phyloP scores from a whole-genome alignment of 78 protist genomes.

The Dictyostelium citrinum region DNA sequence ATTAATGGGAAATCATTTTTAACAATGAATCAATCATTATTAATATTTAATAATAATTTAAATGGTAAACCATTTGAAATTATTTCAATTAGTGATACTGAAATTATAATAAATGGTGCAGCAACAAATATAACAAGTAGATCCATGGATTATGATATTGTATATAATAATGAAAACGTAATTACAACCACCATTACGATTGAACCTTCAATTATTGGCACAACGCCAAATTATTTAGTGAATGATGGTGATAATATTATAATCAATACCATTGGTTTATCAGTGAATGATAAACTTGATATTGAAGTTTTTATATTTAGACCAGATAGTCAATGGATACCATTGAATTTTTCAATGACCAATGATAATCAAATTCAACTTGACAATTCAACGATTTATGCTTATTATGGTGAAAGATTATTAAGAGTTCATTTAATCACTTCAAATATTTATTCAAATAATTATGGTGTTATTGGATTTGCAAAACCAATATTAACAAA shows the following conservation, averaged over 20 bases:
- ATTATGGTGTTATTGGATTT: neutral
- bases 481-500: neutral
- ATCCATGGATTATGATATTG: neutral
- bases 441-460: neutral
- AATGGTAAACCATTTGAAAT: neutral
- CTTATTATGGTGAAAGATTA: neutral
- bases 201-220: neutral
- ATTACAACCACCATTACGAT: neutral
- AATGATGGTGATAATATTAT: neutral
- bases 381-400: neutral
- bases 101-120: neutral
- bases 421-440: neutral
- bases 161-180: neutral
- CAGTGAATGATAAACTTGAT: neutral
- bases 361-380: neutral
- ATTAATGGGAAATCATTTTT: neutral
- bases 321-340: neutral
- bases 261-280: neutral
- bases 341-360: neutral
- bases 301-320: neutral
- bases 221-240: neutral
- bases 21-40: neutral
- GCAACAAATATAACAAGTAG: neutral
- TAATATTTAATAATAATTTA: neutral
- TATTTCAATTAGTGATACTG: neutral